These are phyloP conservation scores for Trichoderma asperelloides DNA, from an alignment of 495 filamentous ascomycete species.

Conservation along the genomic window DNA sequence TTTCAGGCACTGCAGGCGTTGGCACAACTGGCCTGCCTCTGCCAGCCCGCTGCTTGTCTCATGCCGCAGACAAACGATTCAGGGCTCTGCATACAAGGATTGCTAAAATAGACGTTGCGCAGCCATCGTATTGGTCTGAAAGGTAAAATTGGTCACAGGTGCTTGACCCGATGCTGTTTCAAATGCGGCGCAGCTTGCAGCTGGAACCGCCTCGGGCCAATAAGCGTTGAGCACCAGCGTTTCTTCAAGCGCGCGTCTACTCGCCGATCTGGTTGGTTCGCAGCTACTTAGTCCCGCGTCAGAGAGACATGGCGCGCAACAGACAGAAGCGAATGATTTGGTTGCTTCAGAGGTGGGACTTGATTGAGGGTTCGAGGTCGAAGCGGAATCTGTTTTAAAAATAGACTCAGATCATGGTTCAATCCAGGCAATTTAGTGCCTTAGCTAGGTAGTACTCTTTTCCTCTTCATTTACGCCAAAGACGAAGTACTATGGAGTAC, in stretches of 20 bases:
- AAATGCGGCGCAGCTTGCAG: slow-evolving; percentile 1
- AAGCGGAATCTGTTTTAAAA: background rate
- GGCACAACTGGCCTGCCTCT: background rate
- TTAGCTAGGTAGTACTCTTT: background rate
- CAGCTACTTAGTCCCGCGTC: background rate
- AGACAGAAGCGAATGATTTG: background rate
- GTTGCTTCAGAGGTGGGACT: background rate
- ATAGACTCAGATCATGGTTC: background rate
- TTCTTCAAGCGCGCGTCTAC: slow-evolving; percentile 6
- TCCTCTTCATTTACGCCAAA: background rate
- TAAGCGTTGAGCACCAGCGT: background rate
- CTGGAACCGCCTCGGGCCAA: background rate
- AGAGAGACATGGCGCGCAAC: background rate
- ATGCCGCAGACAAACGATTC: background rate
- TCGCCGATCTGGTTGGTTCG: background rate
- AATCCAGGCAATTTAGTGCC: background rate
- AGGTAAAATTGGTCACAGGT: background rate
- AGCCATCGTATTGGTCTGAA: background rate
- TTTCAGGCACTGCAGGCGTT: background rate
- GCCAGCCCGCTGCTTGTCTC: background rate
- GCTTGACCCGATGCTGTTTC: background rate
- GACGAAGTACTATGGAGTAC: background rate
- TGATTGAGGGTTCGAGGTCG: background rate
- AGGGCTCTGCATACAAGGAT: background rate
- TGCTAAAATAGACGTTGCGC: background rate